Evolutionary conservation across 176 grass and related monocot species (phyloP).

Genomic region (Zizania latifolia): DNA sequence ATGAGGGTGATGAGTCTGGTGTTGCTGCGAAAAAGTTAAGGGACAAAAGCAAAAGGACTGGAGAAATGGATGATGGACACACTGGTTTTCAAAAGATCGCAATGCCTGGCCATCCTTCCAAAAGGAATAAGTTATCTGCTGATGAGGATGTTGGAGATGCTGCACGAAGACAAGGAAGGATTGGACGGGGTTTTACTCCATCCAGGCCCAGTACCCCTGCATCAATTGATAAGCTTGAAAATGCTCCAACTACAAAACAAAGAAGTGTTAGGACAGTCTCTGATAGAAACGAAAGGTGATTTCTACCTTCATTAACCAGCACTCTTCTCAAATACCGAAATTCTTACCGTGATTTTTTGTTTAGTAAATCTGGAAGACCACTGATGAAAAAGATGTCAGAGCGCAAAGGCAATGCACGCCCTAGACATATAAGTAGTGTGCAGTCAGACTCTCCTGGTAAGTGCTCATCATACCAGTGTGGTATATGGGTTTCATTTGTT

Average conservation of each 20-base stretch:
- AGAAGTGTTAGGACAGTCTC: constrained; percentile 64
- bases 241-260: constrained; percentile 63
- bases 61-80: constrained; percentile 58
- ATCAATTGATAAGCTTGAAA: constrained; percentile 72
- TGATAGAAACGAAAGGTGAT: constrained; percentile 78
- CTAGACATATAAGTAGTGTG: constrained; percentile 45
- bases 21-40: constrained; percentile 69
- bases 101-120: constrained; percentile 62
- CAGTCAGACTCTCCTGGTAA: constrained; percentile 57
- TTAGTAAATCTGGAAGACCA: constrained; percentile 75
- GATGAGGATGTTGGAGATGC: constrained; percentile 66
- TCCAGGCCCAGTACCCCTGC: constrained; percentile 46
- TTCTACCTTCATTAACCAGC: constrained; percentile 17
- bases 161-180: constrained; percentile 54
- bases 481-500: constrained; percentile 12
- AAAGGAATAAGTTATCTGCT: constrained; percentile 66
- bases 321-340: constrained; percentile 7
- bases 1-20: constrained; percentile 53
- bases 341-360: constrained; percentile 30
- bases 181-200: constrained; percentile 50
- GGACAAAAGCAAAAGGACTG: constrained; percentile 62
- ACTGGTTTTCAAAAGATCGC: constrained; percentile 65
- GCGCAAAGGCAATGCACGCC: constrained; percentile 49
- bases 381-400: constrained; percentile 79
- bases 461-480: not conserved